phyloP scores from a whole-genome alignment of 352 stramenopile genomes.

The Phytopythium chamaehyphon region DNA sequence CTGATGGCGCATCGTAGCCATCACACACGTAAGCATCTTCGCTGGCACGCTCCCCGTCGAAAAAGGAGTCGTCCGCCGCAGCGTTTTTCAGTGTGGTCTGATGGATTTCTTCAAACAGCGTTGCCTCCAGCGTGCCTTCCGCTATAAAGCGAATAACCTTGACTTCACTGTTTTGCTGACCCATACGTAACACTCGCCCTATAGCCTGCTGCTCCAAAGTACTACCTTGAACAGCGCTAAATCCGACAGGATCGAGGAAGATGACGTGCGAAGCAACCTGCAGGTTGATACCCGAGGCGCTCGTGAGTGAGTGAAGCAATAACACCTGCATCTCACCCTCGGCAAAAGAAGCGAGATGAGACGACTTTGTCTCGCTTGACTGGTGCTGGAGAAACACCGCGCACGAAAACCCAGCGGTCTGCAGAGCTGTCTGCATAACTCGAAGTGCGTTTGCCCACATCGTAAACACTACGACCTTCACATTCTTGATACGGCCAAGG shows the following conservation, averaged over 20 bases:
- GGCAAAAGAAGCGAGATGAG: constrained; percentile 62
- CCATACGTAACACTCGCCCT: constrained; percentile 82
- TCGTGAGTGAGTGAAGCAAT: constrained; percentile 77
- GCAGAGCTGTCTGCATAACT: constrained; percentile 60
- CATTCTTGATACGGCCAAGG: constrained; percentile 35
- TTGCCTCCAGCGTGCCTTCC: constrained; percentile 66
- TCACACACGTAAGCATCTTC: constrained; percentile 53
- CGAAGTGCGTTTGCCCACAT: constrained; percentile 72
- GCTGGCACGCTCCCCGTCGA: constrained; percentile 46
- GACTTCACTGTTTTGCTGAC: constrained; percentile 66
- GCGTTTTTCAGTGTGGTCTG: constrained; percentile 31
- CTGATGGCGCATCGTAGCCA: constrained; percentile 44
- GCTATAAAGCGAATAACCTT: constrained; percentile 73
- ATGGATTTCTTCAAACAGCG: constrained; percentile 77
- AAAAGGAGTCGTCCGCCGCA: constrained; percentile 57
- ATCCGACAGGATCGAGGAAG: constrained; percentile 75
- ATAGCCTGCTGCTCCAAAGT: constrained; percentile 81
- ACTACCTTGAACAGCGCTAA: constrained; percentile 62
- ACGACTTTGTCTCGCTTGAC: constrained; percentile 73
- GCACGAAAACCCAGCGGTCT: constrained; percentile 46
- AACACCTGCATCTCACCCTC: constrained; percentile 61
- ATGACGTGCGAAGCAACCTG: constrained; percentile 81
- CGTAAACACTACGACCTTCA: constrained; percentile 81
- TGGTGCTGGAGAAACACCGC: constrained; percentile 74
- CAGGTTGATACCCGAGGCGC: constrained; percentile 81